phyloP scores from a whole-genome alignment of 768 basidiomycete species.

The Mycena maculata region DNA sequence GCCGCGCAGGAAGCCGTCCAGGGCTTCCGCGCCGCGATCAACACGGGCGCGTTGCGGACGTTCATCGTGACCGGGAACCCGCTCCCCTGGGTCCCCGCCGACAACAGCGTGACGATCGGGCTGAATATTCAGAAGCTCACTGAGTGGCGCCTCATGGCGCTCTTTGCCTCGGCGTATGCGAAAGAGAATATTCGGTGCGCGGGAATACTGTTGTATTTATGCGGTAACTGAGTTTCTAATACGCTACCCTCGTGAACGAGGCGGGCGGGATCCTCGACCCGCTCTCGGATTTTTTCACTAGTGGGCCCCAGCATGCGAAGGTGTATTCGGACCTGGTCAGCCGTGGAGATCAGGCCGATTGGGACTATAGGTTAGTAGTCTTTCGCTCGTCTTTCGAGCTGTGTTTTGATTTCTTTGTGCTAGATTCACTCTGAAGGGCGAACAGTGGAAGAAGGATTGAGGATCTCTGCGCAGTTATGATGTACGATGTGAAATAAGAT shows the following conservation, averaged over 20 bases:
- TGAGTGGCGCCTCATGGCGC: constrained; percentile 38
- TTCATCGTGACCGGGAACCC: constrained; percentile 49
- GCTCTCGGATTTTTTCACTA: constrained; percentile 33
- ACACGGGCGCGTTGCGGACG: constrained; percentile 39
- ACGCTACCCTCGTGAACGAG: constrained; percentile 43
- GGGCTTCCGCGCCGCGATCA: constrained; percentile 41
- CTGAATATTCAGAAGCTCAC: too few species aligned
- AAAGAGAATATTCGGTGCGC: constrained; percentile 38
- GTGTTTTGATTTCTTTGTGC: too few species aligned
- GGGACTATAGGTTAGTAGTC: constrained; percentile 9
- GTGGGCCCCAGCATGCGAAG: constrained; percentile 42
- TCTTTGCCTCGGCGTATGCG: constrained; percentile 35
- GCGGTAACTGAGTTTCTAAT: constrained; percentile 45
- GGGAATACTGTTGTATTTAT: too few species aligned
- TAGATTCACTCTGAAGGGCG: too few species aligned
- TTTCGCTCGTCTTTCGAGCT: too few species aligned
- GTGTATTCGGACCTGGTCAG: constrained; percentile 44
- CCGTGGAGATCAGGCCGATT: constrained; percentile 31
- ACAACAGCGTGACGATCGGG: too few species aligned
- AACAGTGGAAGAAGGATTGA: too few species aligned
- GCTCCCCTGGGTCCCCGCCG: constrained; percentile 38
- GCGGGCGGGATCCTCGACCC: constrained; percentile 33
- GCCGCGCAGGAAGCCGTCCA: constrained; percentile 43
- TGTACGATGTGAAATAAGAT: too few species aligned
- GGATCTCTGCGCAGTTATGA: too few species aligned